phyloP scores from a whole-genome alignment of 768 basidiomycete genomes.

The Phylloporus arenicola region DNA sequence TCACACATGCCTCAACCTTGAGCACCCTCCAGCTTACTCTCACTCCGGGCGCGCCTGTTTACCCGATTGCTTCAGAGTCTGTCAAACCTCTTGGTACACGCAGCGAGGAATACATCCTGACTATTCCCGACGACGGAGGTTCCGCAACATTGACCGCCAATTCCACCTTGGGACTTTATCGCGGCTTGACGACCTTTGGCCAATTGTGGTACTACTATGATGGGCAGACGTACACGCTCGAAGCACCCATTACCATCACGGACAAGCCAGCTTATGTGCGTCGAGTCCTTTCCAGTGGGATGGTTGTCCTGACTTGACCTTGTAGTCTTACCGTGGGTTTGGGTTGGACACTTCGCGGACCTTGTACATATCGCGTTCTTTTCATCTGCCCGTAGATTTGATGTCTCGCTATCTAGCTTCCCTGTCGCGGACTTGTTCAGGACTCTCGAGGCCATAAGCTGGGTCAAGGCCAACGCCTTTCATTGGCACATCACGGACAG shows the following conservation, averaged over 20 bases:
- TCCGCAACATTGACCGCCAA: constrained; percentile 38
- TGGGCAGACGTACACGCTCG: constrained; percentile 33
- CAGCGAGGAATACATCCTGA: constrained; percentile 42
- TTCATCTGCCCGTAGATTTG: not conserved
- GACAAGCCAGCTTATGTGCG: constrained; percentile 46
- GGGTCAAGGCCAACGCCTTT: constrained; percentile 51
- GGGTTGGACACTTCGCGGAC: constrained; percentile 44
- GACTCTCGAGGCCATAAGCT: constrained; percentile 49
- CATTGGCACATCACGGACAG: constrained; percentile 86
- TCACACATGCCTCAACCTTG: constrained; percentile 26
- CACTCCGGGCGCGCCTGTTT: constrained; percentile 4
- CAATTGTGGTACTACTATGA: constrained; percentile 45
- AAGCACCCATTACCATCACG: constrained; percentile 36
- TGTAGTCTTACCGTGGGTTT: constrained; percentile 36
- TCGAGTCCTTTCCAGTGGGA: not conserved
- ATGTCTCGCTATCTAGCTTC: constrained; percentile 23
- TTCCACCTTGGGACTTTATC: constrained; percentile 41
- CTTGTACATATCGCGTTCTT: constrained; percentile 25
- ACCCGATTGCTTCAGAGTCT: constrained; percentile 34
- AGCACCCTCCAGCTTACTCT: constrained; percentile 27
- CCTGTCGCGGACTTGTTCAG: constrained; percentile 36
- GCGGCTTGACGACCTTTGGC: constrained; percentile 43
- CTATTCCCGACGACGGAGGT: constrained; percentile 33
- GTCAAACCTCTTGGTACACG: constrained; percentile 31
- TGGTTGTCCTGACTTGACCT: not conserved